These are phyloP conservation scores for Neofusicoccum ribis DNA, from an alignment of 2,329 filamentous ascomycete species.

Conservation along the genomic window DNA sequence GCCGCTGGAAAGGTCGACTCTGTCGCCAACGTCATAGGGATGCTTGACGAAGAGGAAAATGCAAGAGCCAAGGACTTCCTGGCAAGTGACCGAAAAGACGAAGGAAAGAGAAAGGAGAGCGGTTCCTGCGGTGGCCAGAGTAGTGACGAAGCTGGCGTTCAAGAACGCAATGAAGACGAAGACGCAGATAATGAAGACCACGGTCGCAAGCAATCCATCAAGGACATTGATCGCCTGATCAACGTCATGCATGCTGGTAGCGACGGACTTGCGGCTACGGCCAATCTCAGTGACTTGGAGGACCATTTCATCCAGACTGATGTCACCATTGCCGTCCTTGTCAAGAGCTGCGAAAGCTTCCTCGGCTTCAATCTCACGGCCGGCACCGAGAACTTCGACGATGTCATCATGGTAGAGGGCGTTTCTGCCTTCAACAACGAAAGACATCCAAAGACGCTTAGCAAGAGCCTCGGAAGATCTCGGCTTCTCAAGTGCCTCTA, in stretches of 20 bases:
- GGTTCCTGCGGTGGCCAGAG: slow-evolving; percentile 85
- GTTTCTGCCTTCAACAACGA: slow-evolving; percentile 87
- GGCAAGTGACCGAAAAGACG: slow-evolving; percentile 86
- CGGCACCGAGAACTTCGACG: slow-evolving; percentile 78
- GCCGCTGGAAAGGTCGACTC: slow-evolving; percentile 72
- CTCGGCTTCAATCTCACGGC: slow-evolving; percentile 74
- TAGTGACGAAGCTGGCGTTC: slow-evolving; percentile 80
- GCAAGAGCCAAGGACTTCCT: slow-evolving; percentile 96
- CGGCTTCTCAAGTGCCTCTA: slow-evolving; percentile 83
- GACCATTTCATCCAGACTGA: slow-evolving; percentile 94
- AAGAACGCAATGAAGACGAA: slow-evolving; percentile 90
- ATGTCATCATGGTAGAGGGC: slow-evolving; percentile 79
- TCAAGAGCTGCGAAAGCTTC: slow-evolving; percentile 83
- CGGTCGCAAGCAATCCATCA: slow-evolving; percentile 78
- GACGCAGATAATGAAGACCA: slow-evolving; percentile 77
- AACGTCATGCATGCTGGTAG: slow-evolving; percentile 95
- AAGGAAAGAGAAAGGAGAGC: slow-evolving; percentile 94
- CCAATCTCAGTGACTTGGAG: slow-evolving; percentile 81
- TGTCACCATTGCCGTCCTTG: slow-evolving; percentile 86
- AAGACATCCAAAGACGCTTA: slow-evolving; percentile 97
- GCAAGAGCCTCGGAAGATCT: slow-evolving; percentile 86
- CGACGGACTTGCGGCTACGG: slow-evolving; percentile 82
- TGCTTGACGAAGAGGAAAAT: slow-evolving; percentile 99
- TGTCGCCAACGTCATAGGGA: slow-evolving; percentile 92
- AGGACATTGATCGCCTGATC: slow-evolving; percentile 90